Percentiles rank a stretch among this genome's conserved stretches.
phyloP scores from a whole-genome alignment of 306 rosid genomes.

The Adenanthera pavonina region DNA sequence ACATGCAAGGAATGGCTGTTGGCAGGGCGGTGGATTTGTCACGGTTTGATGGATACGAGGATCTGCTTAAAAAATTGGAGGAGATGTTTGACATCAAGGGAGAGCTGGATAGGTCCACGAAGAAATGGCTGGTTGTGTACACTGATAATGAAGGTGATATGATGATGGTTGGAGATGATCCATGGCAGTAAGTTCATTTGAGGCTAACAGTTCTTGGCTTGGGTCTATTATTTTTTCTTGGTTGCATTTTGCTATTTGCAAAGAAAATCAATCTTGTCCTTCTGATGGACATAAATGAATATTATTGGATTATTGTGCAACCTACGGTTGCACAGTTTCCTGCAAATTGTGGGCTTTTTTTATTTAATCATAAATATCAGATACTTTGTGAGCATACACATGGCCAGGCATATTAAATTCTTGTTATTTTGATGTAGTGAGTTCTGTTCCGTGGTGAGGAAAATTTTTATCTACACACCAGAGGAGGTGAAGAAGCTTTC shows the following conservation, averaged over 20 bases:
- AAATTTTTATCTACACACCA: conserved; percentile 72
- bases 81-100: conserved; percentile 78
- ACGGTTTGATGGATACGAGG: conserved; percentile 59
- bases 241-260: not conserved
- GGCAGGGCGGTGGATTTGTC: conserved; percentile 84
- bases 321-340: not conserved
- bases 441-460: conserved; percentile 80
- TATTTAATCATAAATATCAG: not conserved
- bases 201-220: not conserved
- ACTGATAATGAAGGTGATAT: conserved; percentile 78
- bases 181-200: conserved; percentile 74
- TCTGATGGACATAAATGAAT: not conserved
- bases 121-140: conserved; percentile 87
- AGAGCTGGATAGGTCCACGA: conserved; percentile 64
- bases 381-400: not conserved
- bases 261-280: not conserved
- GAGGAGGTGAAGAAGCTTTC: conserved; percentile 80
- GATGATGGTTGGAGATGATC: conserved; percentile 92
- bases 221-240: not conserved
- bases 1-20: conserved; percentile 88
- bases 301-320: not conserved
- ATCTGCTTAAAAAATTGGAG: conserved; percentile 68
- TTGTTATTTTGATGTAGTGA: conserved; percentile 54
- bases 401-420: not conserved
- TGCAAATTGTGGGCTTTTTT: not conserved